Conservation (phyloP, 2,329 filamentous ascomycete genomes). For the Fusarium papillatum region DNA sequence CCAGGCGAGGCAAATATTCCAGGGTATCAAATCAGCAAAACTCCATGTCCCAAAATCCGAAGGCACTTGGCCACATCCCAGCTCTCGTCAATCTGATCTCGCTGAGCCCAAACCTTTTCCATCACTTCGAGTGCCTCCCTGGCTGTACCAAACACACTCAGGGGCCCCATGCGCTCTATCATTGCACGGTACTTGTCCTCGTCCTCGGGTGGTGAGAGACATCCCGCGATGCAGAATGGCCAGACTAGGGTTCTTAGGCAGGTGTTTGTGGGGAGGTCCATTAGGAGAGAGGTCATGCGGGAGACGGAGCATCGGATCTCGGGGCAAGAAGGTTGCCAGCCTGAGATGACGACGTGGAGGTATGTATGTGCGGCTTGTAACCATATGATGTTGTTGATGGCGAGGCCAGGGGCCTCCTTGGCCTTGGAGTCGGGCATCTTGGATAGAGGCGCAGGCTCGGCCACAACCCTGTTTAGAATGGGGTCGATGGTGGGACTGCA, state of each 20-base stretch:
- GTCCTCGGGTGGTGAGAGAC: slow-evolving; percentile 54
- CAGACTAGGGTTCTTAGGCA: slow-evolving; percentile 54
- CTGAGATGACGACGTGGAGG: slow-evolving; percentile 61
- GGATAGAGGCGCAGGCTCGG: slow-evolving; percentile 40
- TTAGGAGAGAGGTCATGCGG: slow-evolving; percentile 51
- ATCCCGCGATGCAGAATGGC: slow-evolving; percentile 58
- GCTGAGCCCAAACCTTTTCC: slow-evolving; percentile 60
- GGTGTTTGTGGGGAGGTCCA: slow-evolving; percentile 45
- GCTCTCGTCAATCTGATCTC: slow-evolving; percentile 54
- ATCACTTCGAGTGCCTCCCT: slow-evolving; percentile 59
- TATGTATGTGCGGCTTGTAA: slow-evolving; percentile 62
- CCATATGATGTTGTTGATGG: slow-evolving; percentile 58
- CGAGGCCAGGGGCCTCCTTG: slow-evolving; percentile 38
- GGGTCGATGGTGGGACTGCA: slow-evolving; percentile 7
- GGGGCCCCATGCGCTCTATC: slow-evolving; percentile 55
- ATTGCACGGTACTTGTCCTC: slow-evolving; percentile 58
- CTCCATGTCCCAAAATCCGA: slow-evolving; percentile 54
- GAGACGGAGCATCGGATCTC: slow-evolving; percentile 54
- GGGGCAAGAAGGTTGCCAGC: slow-evolving; percentile 62
- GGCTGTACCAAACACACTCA: slow-evolving; percentile 61
- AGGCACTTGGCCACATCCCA: slow-evolving; percentile 61
- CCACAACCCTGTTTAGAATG: slow-evolving; percentile 36
- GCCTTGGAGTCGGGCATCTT: slow-evolving; percentile 27
- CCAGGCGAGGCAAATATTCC: not conserved
- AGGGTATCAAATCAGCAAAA: slow-evolving; percentile 54